Evolutionary conservation across 2,329 filamentous ascomycete species (phyloP), one percentile per base, ranked within the genome.

Genomic region (Xylariaceae sp.): DNA sequence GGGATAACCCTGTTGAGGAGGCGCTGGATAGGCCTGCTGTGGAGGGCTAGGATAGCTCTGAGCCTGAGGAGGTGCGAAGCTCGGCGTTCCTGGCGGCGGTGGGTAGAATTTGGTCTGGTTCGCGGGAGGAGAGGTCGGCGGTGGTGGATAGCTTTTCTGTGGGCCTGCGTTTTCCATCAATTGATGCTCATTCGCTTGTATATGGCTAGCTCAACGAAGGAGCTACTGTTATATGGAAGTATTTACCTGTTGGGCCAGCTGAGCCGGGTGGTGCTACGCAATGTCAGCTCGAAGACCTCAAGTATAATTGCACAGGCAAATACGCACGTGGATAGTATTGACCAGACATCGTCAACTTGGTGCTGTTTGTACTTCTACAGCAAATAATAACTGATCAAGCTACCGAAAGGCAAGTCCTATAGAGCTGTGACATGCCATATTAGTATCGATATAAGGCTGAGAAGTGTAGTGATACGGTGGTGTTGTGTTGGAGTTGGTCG

Each of bases 301-400:
- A 37, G 40, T 48, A 26, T 48, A 26, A 43, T 23, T 44, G 26
- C 40, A 40, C 40, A 54, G 48, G 40, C 41, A 44, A 44, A 43
- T 41, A 70, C 77, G 67, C 69, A 80, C 79, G 79, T 57, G 79
- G 78, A 66, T 80, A 81, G 63, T 76, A 81, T 53, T 76, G 74
- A 48, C 68, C 69, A 55, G 77, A 76, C 74, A 80, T 79, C 58
- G 59, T 61, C 20, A 26, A 16, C 29, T n/a, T 29, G n/a, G 23
- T 40, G 12, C 45, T 40, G 32, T 40, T 20, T 54, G 7, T 18
- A 50, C 20, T 18, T 45, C 40, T 12, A 18, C 19, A 16, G 44
- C 14, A 44, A 18, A 21, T 5, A 16, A 16, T 40, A 23, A n/a
- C 44, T 19, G 14, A 50, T 42, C 16, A 20, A 18, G 41, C 26